A percentile compares a stretch with the other conserved stretches of the same genome.
Conservation (phyloP, 306 rosid species). For the Crotalaria pallida region DNA sequence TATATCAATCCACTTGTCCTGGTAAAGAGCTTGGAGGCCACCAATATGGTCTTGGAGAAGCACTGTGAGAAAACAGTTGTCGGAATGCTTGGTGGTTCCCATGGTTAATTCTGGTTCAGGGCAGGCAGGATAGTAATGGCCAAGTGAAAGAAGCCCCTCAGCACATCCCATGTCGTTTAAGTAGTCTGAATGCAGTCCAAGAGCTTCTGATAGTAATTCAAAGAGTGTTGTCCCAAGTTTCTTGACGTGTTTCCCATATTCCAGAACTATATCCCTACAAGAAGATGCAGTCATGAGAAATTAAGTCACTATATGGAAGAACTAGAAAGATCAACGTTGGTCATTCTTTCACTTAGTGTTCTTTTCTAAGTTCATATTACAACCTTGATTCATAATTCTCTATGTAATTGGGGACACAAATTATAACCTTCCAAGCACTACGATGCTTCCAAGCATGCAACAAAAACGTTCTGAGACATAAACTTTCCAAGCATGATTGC, state of each 20-base stretch:
- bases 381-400: not conserved
- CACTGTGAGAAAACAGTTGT: conserved; percentile 14
- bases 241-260: conserved; percentile 12
- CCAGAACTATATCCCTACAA: conserved; percentile 19
- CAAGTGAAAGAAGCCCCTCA: not conserved
- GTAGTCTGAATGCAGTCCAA: conserved; percentile 16
- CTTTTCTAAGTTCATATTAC: not conserved
- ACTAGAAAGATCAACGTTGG: not conserved
- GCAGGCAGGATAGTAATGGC: conserved; percentile 26
- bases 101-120: conserved; percentile 29
- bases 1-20: conserved; percentile 20
- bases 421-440: too few species aligned
- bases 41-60: conserved; percentile 34
- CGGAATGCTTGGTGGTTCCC: conserved; percentile 29
- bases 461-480: too few species aligned
- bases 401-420: not conserved
- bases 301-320: not conserved
- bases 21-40: conserved; percentile 26
- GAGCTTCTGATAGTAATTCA: conserved; percentile 34
- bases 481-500: too few species aligned
- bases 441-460: too few species aligned
- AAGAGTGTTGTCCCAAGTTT: conserved; percentile 10
- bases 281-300: not conserved
- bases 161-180: conserved; percentile 15
- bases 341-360: not conserved